These are phyloP conservation scores for grape (Vitis vinifera) DNA, from an alignment of 164 flowering plant genomes.

Conservation along the genomic window ASM3070453v1 NC_081805.1:3090001-3090500, in stretches of 20 bases:
- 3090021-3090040: conserved; percentile 51
- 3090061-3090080: conserved; percentile 47
- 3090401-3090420: too few relatives aligned
- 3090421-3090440: too few relatives aligned
- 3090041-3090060: conserved; percentile 67
- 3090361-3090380: too few relatives aligned
- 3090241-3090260: background rate
- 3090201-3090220: conserved; percentile 22
- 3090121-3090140: background rate
- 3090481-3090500: too few relatives aligned
- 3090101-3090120: background rate
- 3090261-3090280: background rate
- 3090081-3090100: background rate
- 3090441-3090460: too few relatives aligned
- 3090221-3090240: conserved; percentile 14
- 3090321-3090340: too few relatives aligned
- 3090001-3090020: conserved; percentile 56
- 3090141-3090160: too few relatives aligned
- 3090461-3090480: too few relatives aligned
- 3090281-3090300: too few relatives aligned
- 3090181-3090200: conserved; percentile 19
- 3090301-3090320: too few relatives aligned
- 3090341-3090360: too few relatives aligned
- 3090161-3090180: background rate
- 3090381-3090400: too few relatives aligned